Evolutionary conservation across 2,329 filamentous ascomycete species (phyloP).

Genomic region (Scedosporium dehoogii): DNA sequence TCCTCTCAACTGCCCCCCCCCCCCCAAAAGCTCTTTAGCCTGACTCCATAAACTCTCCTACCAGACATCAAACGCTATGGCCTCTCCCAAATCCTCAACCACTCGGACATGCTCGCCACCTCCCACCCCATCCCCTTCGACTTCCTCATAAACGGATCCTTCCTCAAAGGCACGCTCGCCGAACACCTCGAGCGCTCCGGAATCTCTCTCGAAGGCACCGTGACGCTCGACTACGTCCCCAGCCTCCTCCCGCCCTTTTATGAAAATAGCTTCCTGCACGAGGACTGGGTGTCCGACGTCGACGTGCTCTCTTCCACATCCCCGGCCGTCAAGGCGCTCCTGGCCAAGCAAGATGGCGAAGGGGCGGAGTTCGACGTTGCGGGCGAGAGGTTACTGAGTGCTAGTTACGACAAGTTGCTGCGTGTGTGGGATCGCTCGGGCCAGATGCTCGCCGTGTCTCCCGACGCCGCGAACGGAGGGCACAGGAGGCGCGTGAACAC

Average conservation of each 20-base stretch:
- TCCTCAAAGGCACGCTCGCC: conserved; percentile 79
- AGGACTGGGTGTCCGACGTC: conserved; percentile 89
- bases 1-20: conserved; percentile 9
- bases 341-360: conserved; percentile 43
- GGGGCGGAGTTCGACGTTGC: conserved; percentile 15
- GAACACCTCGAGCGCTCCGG: conserved; percentile 82
- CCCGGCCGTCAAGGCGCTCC: conserved; percentile 40
- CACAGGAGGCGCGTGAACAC: conserved; percentile 70
- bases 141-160: conserved; percentile 90
- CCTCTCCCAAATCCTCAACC: conserved; percentile 61
- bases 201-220: conserved; percentile 76
- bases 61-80: conserved; percentile 60
- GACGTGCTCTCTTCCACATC: conserved; percentile 68
- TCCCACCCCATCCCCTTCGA: conserved; percentile 68
- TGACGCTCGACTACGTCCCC: conserved; percentile 87
- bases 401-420: conserved; percentile 81
- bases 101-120: conserved; percentile 60
- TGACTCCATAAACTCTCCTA: neutral
- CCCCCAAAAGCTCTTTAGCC: neutral
- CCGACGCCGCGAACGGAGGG: conserved; percentile 55
- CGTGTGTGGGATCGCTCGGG: conserved; percentile 85
- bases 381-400: conserved; percentile 66
- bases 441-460: conserved; percentile 70
- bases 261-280: conserved; percentile 88
- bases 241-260: conserved; percentile 83